phyloP scores from a whole-genome alignment of 139 green algal genomes.

The Desmodesmus armatus region DNA sequence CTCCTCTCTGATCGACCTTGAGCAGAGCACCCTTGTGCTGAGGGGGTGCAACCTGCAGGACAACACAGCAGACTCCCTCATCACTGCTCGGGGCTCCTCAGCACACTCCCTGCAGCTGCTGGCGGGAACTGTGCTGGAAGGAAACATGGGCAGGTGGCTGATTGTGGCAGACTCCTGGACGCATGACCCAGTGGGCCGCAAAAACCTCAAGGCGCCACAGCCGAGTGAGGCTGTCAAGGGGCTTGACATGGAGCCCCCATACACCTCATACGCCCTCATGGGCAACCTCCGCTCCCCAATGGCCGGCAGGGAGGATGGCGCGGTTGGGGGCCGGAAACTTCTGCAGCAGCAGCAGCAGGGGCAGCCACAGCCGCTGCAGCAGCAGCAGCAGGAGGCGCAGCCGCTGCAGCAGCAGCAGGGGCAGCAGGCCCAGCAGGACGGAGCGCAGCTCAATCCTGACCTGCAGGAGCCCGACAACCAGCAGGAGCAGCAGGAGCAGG shows the following conservation, averaged over 20 bases:
- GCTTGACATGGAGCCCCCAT: not conserved
- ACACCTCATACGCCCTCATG: not conserved
- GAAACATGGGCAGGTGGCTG: not conserved
- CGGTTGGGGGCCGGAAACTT: not conserved
- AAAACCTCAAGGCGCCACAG: slow-evolving; percentile 4
- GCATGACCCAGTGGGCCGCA: not conserved
- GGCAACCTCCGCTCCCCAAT: too few species aligned
- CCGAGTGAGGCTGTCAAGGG: not conserved
- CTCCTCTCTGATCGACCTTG: not conserved
- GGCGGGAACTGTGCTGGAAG: not conserved
- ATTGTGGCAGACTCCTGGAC: slow-evolving; percentile 3
- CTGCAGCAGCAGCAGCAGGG: not conserved
- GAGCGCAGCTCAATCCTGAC: too few species aligned
- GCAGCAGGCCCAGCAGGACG: too few species aligned
- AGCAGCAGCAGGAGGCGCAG: not conserved
- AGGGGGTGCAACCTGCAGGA: not conserved
- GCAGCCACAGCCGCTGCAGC: not conserved
- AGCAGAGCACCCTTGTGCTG: not conserved
- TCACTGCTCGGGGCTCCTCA: not conserved
- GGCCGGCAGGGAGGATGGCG: too few species aligned
- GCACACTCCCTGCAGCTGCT: not conserved
- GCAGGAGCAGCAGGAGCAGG: not conserved
- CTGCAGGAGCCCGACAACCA: too few species aligned
- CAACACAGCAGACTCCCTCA: slow-evolving; percentile 5
- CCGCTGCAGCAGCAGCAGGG: too few species aligned